Percentiles rank a stretch among this genome's conserved stretches.
Evolutionary conservation across 2,329 filamentous ascomycete species (phyloP).

Genomic region (Alternaria sp.): DNA sequence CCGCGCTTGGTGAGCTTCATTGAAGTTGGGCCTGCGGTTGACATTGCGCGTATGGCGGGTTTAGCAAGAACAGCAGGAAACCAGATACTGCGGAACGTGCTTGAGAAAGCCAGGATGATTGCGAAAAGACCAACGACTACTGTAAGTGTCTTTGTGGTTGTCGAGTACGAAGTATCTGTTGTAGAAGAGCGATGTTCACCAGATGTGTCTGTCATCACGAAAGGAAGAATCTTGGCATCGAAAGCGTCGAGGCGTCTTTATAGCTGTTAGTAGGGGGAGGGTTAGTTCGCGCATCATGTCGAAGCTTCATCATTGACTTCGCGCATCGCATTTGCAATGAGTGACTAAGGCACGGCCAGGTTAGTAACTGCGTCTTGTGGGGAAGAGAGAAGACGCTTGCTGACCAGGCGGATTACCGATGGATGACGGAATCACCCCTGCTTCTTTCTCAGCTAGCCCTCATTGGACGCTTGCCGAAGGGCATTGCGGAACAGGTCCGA

Average conservation of each 20-base stretch:
- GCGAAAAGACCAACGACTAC: conserved; percentile 46
- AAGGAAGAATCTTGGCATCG: conserved; percentile 12
- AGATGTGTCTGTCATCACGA: conserved; percentile 40
- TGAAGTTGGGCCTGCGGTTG: conserved; percentile 36
- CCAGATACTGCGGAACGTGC: conserved; percentile 43
- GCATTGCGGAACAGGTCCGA: conserved; percentile 4
- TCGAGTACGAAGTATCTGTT: conserved; percentile 21
- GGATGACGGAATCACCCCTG: conserved; percentile 32
- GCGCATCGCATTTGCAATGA: conserved; percentile 41
- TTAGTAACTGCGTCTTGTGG: conserved; percentile 1
- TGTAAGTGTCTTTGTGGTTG: conserved; percentile 36
- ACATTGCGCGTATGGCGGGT: conserved; percentile 46
- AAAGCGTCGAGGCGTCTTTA: conserved; percentile 29
- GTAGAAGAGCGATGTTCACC: conserved; percentile 20
- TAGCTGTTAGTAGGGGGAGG: conserved; percentile 23
- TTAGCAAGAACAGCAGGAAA: conserved; percentile 45
- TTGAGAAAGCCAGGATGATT: conserved; percentile 55
- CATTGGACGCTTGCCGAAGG: conserved; percentile 31
- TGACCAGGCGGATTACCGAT: conserved; percentile 34
- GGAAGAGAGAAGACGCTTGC: neutral
- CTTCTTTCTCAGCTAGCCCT: conserved; percentile 22
- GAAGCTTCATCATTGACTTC: conserved; percentile 28
- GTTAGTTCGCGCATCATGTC: conserved; percentile 33
- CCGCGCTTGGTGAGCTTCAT: conserved; percentile 75
- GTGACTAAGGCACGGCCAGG: conserved; percentile 40